Percentiles rank a stretch among this genome's conserved stretches.
Evolutionary conservation across 2,329 filamentous ascomycete genomes (phyloP).

Genomic region (Neonectria coccinea): DNA sequence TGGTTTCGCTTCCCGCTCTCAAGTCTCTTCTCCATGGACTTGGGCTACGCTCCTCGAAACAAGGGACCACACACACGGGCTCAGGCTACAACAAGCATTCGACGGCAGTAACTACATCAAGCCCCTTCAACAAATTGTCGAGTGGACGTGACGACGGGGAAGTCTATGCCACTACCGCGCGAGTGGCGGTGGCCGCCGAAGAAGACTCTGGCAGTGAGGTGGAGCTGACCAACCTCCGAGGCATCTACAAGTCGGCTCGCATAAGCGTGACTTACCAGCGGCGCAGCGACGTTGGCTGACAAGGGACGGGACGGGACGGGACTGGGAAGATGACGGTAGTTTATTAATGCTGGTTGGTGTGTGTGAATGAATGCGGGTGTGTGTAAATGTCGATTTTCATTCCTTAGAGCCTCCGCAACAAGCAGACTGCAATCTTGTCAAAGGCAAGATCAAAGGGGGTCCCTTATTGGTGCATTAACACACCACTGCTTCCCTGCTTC

Average conservation of each 20-base stretch:
- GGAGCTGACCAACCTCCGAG: constrained; percentile 12
- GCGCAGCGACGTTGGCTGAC: constrained; percentile 1
- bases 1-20: constrained; percentile 36
- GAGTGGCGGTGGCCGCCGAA: constrained; percentile 22
- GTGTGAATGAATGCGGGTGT: too few relatives aligned
- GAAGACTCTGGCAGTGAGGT: constrained; percentile 40
- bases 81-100: too few relatives aligned
- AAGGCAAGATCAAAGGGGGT: too few relatives aligned
- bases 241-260: constrained; percentile 40
- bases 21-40: constrained; percentile 37
- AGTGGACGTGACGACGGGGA: constrained; percentile 30
- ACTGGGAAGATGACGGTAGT: too few relatives aligned
- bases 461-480: too few relatives aligned
- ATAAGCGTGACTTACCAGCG: constrained; percentile 37
- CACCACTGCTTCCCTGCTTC: too few relatives aligned
- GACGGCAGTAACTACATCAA: too few relatives aligned
- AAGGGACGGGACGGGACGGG: too few relatives aligned
- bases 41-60: constrained; percentile 33
- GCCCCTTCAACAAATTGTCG: constrained; percentile 25
- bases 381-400: too few relatives aligned
- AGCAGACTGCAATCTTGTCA: too few relatives aligned
- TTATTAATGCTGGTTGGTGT: too few relatives aligned
- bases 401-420: too few relatives aligned
- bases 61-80: constrained; percentile 28
- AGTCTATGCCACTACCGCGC: neutral